Evolutionary conservation across 2,329 filamentous ascomycete species (phyloP), one percentile per base, ranked within the genome.

Genomic region (Hypoxylon sp.): DNA sequence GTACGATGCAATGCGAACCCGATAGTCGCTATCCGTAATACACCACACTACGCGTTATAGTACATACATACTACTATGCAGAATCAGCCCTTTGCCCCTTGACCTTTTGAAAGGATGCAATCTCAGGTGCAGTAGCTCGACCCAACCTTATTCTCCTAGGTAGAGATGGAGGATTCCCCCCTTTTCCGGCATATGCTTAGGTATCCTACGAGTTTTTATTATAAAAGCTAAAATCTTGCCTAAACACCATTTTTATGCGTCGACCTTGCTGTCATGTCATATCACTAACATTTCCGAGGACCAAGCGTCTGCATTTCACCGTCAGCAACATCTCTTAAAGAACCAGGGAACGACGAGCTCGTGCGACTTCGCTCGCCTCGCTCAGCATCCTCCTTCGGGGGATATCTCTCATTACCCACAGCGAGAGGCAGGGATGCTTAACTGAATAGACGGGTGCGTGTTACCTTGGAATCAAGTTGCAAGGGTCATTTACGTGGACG

Each of bases 401-500:
- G 51, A 67, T 64, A 67, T 69, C 47, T 63, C 59, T 66, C 52
- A 41, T 45, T 67, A 60, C 46, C 59, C 61, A 63, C 54, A 41
- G 25, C 45, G 30, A n/a, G n/a, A n/a, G 23, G 29, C 63, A 70
- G 58, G 68, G 65, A 53, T 68, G 56, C 37, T 61, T 60, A 61
- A 57, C 39, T 65, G 56, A 47, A 64, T 57, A 45, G 68, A 66
- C 57, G 60, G 65, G 48, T 32, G 66, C 63, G 56, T 70, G 54
- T 45, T 69, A 70, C 68, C 57, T 69, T 63, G 48, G 47, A 67
- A 65, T 60, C 64, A 56, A 32, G 51, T 57, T 58, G 34, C 69
- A 63, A 64, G 69, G 69, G 54, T 69, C 32, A 51, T 62, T 63
- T 61, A 64, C 57, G 61, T 67, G 63, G 63, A 51, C 58, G 51